Percentiles rank a stretch among this genome's conserved stretches.
phyloP scores from a whole-genome alignment of 495 filamentous ascomycete species.

The Aspergillus baeticus region DNA sequence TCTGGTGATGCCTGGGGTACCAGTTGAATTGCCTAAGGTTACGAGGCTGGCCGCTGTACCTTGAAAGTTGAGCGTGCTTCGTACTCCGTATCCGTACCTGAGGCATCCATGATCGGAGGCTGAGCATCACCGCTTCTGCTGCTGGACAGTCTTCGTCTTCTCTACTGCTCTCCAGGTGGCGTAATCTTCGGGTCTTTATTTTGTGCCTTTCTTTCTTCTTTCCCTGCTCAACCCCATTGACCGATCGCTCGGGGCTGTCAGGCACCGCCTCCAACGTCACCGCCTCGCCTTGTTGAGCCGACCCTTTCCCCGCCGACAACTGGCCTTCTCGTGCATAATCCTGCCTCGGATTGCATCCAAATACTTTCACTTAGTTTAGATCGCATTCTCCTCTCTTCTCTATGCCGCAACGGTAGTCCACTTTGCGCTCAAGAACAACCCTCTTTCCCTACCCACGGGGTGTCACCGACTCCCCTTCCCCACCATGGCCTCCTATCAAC shows the following conservation, averaged over 20 bases:
- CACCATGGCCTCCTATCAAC: conserved; percentile 37
- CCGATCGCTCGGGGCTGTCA: conserved; percentile 8
- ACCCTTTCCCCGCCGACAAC: conserved; percentile 24
- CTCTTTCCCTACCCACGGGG: conserved; percentile 25
- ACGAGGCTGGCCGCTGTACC: neutral
- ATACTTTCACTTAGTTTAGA: neutral
- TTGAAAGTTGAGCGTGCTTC: neutral
- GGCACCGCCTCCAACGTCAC: conserved; percentile 17
- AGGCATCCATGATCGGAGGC: conserved; percentile 4
- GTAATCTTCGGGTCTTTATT: neutral
- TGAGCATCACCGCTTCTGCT: conserved; percentile 9
- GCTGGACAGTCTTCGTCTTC: conserved; percentile 1
- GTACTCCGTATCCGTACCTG: neutral
- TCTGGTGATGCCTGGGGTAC: neutral
- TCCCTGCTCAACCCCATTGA: conserved; percentile 1
- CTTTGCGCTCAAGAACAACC: neutral
- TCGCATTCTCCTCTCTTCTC: neutral
- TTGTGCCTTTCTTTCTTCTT: neutral
- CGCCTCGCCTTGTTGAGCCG: conserved; percentile 9
- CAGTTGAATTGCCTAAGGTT: neutral
- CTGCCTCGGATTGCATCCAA: conserved; percentile 9
- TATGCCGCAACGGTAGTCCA: conserved; percentile 24
- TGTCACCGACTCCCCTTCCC: conserved; percentile 18
- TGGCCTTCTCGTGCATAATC: conserved; percentile 18
- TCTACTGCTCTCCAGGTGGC: neutral